Evolutionary conservation across 495 filamentous ascomycete species (phyloP).

Genomic region (Penicillium herquei): DNA sequence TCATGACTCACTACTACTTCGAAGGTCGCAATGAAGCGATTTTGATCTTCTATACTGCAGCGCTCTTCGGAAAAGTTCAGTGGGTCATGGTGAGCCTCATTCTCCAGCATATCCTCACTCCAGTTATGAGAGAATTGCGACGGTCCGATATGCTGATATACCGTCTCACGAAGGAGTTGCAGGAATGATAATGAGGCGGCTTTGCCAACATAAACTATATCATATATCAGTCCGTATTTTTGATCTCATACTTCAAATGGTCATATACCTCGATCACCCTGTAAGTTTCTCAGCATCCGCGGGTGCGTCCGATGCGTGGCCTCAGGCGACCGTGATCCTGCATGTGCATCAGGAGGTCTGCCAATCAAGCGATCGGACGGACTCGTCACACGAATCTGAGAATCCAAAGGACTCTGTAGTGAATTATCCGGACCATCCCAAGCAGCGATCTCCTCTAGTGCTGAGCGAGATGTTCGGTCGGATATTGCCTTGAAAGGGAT

Average conservation of each 20-base stretch:
- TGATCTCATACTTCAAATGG: background rate
- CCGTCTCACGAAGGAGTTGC: constrained; percentile 40
- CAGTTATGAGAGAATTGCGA: constrained; percentile 42
- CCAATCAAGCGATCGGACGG: constrained; percentile 3
- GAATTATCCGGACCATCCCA: background rate
- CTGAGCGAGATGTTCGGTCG: background rate
- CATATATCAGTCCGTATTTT: background rate
- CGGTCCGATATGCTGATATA: constrained; percentile 43
- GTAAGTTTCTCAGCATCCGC: constrained; percentile 38
- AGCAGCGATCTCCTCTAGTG: background rate
- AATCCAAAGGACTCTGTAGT: constrained; percentile 2
- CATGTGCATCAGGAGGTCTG: background rate
- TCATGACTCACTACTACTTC: constrained; percentile 26
- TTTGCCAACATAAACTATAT: constrained; percentile 40
- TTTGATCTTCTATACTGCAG: constrained; percentile 20
- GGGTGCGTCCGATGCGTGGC: constrained; percentile 37
- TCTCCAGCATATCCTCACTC: constrained; percentile 45
- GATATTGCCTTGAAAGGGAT: constrained; percentile 27
- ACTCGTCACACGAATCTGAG: constrained; percentile 1
- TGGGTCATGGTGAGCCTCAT: constrained; percentile 32
- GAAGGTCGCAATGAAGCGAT: constrained; percentile 28
- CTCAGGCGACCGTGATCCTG: constrained; percentile 27
- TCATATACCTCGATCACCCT: constrained; percentile 38
- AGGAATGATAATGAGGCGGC: constrained; percentile 43
- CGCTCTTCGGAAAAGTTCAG: constrained; percentile 24